Conservation (phyloP, 2,329 filamentous ascomycete species). For the Bisporella sp. region DNA sequence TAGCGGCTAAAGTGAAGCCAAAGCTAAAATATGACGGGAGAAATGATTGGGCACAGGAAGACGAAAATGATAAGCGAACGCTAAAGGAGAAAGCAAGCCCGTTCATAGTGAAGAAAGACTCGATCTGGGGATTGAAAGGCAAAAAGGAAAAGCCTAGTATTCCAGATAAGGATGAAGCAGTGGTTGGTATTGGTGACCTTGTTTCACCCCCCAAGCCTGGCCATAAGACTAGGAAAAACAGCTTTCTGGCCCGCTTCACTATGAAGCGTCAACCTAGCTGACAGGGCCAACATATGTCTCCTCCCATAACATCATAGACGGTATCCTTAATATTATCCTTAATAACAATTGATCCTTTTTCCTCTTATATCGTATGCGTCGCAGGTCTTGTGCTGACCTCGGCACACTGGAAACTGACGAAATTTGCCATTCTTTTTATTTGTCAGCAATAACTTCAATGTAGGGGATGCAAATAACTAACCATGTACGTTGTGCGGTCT, state of each 20-base stretch:
- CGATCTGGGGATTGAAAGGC: slow-evolving; percentile 41
- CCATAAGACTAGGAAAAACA: slow-evolving; percentile 10
- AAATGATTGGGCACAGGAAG: slow-evolving; percentile 51
- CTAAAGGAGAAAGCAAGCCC: slow-evolving; percentile 16
- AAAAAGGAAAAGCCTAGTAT: slow-evolving; percentile 26
- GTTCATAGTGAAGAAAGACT: slow-evolving; percentile 38
- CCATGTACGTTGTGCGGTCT: no score
- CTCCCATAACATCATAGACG: no score
- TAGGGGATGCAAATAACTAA: no score
- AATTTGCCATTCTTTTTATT: no score
- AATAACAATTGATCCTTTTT: no score
- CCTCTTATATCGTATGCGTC: no score
- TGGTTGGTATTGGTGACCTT: slow-evolving; percentile 11
- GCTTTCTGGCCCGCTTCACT: slow-evolving; percentile 22
- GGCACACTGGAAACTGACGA: no score
- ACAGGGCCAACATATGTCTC: not conserved
- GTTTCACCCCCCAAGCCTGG: slow-evolving; percentile 8
- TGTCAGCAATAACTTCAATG: no score
- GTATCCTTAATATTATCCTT: no score
- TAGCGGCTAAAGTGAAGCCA: slow-evolving; percentile 7
- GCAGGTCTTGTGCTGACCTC: no score
- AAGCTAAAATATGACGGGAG: slow-evolving; percentile 15
- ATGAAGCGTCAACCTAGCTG: slow-evolving; percentile 20
- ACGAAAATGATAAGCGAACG: slow-evolving; percentile 13
- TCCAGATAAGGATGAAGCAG: slow-evolving; percentile 15